phyloP scores from a whole-genome alignment of 139 green algal species.

The Chlamydomonas sp. region DNA sequence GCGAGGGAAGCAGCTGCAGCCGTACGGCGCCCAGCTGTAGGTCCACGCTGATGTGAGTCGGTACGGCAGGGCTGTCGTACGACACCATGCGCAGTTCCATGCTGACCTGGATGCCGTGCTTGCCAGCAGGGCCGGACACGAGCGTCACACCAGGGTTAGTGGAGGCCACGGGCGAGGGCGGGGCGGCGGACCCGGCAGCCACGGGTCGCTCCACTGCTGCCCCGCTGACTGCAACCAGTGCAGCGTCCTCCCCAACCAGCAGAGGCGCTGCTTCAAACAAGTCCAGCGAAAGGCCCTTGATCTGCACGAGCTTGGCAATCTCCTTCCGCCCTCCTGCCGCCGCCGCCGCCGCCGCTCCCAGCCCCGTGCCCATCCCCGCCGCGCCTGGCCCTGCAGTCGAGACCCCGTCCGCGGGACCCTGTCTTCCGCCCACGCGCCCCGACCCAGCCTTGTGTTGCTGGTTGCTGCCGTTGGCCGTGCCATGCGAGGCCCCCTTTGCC shows the following conservation, averaged over 20 bases:
- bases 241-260: not conserved
- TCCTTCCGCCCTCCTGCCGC: not conserved
- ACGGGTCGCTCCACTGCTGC: not conserved
- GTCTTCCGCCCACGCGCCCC: not conserved
- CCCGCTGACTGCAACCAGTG: not conserved
- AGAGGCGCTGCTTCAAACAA: conserved; percentile 45
- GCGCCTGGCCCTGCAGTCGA: not conserved
- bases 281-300: conserved; percentile 63
- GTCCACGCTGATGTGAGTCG: conserved; percentile 3
- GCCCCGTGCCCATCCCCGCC: not conserved
- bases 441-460: not conserved
- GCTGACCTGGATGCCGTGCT: conserved; percentile 27
- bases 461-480: not conserved
- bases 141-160: conserved; percentile 16
- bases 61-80: not conserved
- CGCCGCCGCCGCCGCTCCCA: not conserved
- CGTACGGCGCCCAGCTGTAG: not conserved
- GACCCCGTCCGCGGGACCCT: not conserved
- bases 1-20: conserved; percentile 24
- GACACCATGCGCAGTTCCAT: conserved; percentile 16
- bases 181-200: not conserved
- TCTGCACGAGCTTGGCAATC: conserved; percentile 52
- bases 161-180: not conserved
- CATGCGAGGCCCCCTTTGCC: not conserved
- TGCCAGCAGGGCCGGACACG: conserved; percentile 6